Conservation (phyloP, 78 protist genomes). For the Dictyostelium citrinum region DNA sequence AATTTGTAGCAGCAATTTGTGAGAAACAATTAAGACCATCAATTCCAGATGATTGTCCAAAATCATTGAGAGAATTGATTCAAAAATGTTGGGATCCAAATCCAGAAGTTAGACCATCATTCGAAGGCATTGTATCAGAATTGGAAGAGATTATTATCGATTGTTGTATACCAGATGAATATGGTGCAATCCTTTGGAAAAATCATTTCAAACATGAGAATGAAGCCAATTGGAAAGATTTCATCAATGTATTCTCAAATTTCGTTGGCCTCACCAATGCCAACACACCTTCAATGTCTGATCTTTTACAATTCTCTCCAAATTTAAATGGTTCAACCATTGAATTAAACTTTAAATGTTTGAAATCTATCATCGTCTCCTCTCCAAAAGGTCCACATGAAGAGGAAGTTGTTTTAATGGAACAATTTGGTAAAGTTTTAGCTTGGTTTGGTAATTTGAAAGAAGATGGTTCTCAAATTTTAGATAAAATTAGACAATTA, state of each 20-base stretch:
- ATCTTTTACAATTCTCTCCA: constrained; percentile 62
- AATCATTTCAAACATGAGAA: constrained; percentile 61
- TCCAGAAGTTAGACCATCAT: constrained; percentile 68
- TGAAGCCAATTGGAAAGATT: constrained; percentile 77
- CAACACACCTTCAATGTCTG: constrained; percentile 62
- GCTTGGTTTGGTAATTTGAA: constrained; percentile 84
- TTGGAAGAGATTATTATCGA: constrained; percentile 77
- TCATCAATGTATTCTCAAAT: constrained; percentile 66
- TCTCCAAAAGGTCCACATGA: constrained; percentile 75
- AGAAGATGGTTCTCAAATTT: constrained; percentile 67
- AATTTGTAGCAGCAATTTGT: constrained; percentile 76
- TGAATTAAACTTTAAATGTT: constrained; percentile 76
- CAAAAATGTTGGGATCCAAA: constrained; percentile 73
- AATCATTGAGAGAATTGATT: constrained; percentile 6
- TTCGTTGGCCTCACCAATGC: constrained; percentile 68
- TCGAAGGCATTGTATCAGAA: constrained; percentile 59
- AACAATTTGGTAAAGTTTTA: constrained; percentile 83
- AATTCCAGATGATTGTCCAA: constrained; percentile 78
- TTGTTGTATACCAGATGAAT: constrained; percentile 60
- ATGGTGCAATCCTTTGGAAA: constrained; percentile 76
- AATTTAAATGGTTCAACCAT: constrained; percentile 57
- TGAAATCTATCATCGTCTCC: constrained; percentile 59
- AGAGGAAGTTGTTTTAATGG: constrained; percentile 80
- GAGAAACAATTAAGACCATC: constrained; percentile 72
- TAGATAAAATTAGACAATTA: constrained; percentile 71